Conservation (phyloP, 345 rosid species). For the Kernera saxatilis region DNA sequence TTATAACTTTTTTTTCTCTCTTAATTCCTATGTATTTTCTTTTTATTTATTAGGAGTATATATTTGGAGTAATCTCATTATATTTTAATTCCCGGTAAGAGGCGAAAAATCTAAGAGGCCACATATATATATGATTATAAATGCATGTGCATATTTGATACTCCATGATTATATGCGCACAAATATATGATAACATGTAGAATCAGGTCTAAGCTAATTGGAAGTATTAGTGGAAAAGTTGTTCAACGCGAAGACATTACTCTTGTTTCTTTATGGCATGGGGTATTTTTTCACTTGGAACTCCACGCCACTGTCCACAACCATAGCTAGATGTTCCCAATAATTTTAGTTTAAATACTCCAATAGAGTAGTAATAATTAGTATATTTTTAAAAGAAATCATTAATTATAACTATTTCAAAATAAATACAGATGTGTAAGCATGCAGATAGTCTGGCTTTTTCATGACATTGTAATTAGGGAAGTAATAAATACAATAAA, state of each 20-base stretch:
- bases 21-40: no score
- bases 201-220: constrained; percentile 15
- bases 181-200: not conserved
- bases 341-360: not conserved
- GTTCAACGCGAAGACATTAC: constrained; percentile 7
- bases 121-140: no score
- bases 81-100: no score
- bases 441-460: not conserved
- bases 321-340: constrained; percentile 2
- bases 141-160: not conserved
- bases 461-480: constrained; percentile 22
- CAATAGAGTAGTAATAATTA: not conserved
- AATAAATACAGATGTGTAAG: not conserved
- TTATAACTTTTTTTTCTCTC: no score
- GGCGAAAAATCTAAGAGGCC: no score
- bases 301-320: constrained; percentile 12
- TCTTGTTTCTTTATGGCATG: constrained; percentile 28
- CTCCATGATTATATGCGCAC: not conserved
- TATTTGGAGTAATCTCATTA: no score
- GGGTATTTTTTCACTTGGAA: constrained; percentile 11
- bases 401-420: not conserved
- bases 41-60: no score
- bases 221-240: constrained; percentile 10
- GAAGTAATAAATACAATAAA: constrained; percentile 17
- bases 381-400: not conserved